Evolutionary conservation across 78 protist species (phyloP).

Genomic region (Dictyostelium purpureum): DNA sequence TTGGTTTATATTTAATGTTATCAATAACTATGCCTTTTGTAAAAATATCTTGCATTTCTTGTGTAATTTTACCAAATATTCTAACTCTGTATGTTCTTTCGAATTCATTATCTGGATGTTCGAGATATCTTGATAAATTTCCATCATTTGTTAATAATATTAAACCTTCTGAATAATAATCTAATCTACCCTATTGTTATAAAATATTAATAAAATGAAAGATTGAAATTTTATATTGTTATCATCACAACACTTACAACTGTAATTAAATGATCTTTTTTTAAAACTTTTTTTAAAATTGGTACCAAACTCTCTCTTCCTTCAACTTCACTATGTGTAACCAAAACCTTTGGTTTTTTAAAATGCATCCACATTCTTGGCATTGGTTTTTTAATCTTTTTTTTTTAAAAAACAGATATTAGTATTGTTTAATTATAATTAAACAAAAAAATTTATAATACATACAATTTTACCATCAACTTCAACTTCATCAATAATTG

Average conservation of each 20-base stretch:
- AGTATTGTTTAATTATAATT: neutral
- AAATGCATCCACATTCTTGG: conserved; percentile 71
- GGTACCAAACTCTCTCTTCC: conserved; percentile 45
- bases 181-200: conserved; percentile 34
- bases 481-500: neutral
- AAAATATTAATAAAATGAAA: neutral
- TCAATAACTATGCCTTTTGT: conserved; percentile 28
- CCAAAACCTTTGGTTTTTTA: conserved; percentile 14
- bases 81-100: conserved; percentile 29
- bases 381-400: neutral
- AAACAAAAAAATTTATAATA: neutral
- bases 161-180: conserved; percentile 62
- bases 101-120: conserved; percentile 25
- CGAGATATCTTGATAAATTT: conserved; percentile 18
- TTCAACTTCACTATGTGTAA: conserved; percentile 5
- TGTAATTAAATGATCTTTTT: conserved; percentile 23
- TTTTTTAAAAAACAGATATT: neutral
- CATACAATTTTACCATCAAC: conserved; percentile 17
- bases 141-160: conserved; percentile 66
- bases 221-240: too few species aligned
- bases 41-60: neutral
- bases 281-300: conserved; percentile 11
- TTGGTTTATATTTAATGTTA: conserved; percentile 34
- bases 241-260: neutral
- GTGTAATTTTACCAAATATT: conserved; percentile 60